Evolutionary conservation across 768 basidiomycete genomes (phyloP).

Genomic region (Pleurotus djamor): DNA sequence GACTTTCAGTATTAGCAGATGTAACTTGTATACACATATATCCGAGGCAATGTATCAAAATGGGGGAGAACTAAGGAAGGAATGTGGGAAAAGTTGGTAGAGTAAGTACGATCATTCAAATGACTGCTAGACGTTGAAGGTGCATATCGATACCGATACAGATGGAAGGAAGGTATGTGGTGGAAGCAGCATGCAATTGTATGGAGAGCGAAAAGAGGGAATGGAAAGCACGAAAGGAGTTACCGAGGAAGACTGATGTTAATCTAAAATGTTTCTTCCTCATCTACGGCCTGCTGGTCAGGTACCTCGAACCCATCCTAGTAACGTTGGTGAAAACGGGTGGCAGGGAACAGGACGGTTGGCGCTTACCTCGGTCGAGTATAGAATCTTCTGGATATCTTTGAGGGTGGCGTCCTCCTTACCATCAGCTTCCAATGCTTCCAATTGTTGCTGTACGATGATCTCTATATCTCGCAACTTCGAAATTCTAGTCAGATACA

Average conservation of each 20-base stretch:
- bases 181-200: background rate
- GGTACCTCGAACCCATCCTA: conserved; percentile 96
- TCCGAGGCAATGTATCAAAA: no score
- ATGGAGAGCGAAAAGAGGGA: background rate
- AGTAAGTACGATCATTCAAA: background rate
- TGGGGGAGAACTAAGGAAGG: no score
- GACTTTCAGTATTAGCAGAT: no score
- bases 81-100: no score
- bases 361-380: conserved; percentile 83
- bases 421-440: conserved; percentile 53
- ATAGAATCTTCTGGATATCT: conserved; percentile 90
- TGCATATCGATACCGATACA: conserved; percentile 12
- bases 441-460: conserved; percentile 79
- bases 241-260: background rate
- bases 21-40: no score
- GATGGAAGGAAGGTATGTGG: conserved; percentile 1
- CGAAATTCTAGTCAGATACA: background rate
- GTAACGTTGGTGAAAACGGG: background rate
- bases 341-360: conserved; percentile 1
- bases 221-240: background rate
- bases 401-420: conserved; percentile 61
- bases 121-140: background rate
- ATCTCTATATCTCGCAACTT: conserved; percentile 97
- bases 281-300: conserved; percentile 55
- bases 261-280: conserved; percentile 75